These are phyloP conservation scores for Yamadazyma atlantica DNA, from an alignment of 1,139 yeast species.

Conservation along the genomic window DNA sequence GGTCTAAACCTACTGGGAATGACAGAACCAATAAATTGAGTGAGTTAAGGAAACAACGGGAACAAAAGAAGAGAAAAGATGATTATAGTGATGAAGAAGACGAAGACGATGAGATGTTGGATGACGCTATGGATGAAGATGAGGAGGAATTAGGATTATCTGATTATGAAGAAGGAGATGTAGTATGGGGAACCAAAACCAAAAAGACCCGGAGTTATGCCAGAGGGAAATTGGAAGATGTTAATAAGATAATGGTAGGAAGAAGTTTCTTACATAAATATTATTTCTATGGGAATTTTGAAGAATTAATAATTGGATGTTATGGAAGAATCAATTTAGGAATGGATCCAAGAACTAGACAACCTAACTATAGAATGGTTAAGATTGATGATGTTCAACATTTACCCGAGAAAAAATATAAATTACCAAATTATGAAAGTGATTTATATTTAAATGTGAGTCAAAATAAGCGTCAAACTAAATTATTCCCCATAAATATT, in stretches of 20 bases:
- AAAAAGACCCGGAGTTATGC: conserved; percentile 22
- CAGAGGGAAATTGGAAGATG: conserved; percentile 47
- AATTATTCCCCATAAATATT: conserved; percentile 70
- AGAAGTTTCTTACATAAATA: conserved; percentile 72
- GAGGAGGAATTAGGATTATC: conserved; percentile 27
- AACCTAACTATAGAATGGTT: conserved; percentile 80
- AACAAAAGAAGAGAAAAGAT: conserved; percentile 48
- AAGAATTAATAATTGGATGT: conserved; percentile 65
- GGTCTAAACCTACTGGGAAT: conserved; percentile 27
- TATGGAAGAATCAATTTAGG: conserved; percentile 85
- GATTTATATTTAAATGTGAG: conserved; percentile 65
- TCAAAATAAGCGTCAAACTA: conserved; percentile 65
- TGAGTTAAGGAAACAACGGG: conserved; percentile 85
- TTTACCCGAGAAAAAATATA: conserved; percentile 56
- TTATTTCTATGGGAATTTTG: conserved; percentile 82
- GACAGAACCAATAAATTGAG: conserved; percentile 59
- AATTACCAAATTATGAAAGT: conserved; percentile 52
- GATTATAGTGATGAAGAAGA: conserved; percentile 43
- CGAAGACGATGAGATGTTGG: conserved; percentile 36
- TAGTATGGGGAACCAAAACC: conserved; percentile 50
- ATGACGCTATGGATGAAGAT: conserved; percentile 42
- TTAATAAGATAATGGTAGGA: conserved; percentile 73
- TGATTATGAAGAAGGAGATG: conserved; percentile 44
- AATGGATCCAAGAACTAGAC: conserved; percentile 56
- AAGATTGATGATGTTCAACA: conserved; percentile 65